Base-by-base conservation (phyloP, 805 yeast species). In the Ogataea glucozyma region DNA sequence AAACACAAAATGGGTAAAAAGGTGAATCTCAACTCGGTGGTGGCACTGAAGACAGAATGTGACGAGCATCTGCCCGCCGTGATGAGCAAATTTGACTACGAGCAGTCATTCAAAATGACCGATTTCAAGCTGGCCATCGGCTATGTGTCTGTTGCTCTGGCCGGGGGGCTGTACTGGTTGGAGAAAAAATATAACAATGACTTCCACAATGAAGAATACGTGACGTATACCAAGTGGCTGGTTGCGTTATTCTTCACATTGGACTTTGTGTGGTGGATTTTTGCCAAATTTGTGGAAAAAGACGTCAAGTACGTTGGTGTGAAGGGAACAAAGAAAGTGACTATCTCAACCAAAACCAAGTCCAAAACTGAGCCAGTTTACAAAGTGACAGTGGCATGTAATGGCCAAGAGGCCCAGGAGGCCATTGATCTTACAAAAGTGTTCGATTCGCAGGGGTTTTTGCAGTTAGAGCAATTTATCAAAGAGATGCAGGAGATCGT, bases 61-160 rank as follows among this genome's bases (percentile, higher is more conserved):
- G 83, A 79, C 54, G 83, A 78, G 11, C 67, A 67, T 26, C 61
- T 79, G 24, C 59, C 75, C 5, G 56, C 48, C 3, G 65, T 67
- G 1, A 56, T 79, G 40, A 65, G 65, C 23, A 62, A 62, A 27
- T 55, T 77, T 10, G 80, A 78, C 3, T 79, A 66, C 49, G 59
- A 60, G 10, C 78, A 79, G 53, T 68, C 75, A 20, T 78, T 77
- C 50, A 49, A 48, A 11, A 47, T 75, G 13, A 53, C 57, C 24
- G 83, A 79, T 52, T 54, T 66, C 31, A 76, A 75, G 54, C 57
- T 79, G 20, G 77, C 67, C 2, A 59, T 79, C 26, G 83, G 83
- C 0, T 69, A 72, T 44, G 26, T 63, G 24, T 70, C 78, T 4
- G 78, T 76, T 11, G 62, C 62, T 4, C 54, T 71, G 21, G 73